Base-by-base conservation (phyloP, 805 yeast genomes). In the Naumovozyma baii region DNA sequence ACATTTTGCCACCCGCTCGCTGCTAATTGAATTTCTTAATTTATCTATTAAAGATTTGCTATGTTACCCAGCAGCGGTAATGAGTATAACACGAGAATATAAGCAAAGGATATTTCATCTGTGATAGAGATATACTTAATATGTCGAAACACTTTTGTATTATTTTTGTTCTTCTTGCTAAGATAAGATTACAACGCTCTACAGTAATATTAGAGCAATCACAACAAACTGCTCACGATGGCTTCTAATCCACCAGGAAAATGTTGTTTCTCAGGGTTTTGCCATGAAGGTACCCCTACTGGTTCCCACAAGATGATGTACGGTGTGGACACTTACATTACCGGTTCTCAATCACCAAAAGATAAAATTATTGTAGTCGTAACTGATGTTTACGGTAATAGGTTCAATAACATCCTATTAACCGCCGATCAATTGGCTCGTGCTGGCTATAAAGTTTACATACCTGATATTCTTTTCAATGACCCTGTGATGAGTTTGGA, bases 401-500 rank as follows among this genome's bases (percentile, higher is more conserved):
- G 64, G 35, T 69, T 68, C 54, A 67, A 66, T 55, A 86, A 87
- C 59, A 62, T 62, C 29, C 61, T 70, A 50, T 67, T 87, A 49
- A 57, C 76, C 44, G 90, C 87, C 13, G 87, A 81, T 54, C 63
- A 66, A 39, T 73, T 82, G 44, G 83, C 88, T 34, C 60, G 61
- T 36, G 57, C 57, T 5, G 84, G 85, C 18, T 84, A 70, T 63
- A 73, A 70, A 33, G 88, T 81, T 1, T 66, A 80, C 35, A 62
- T 80, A 26, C 95, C 95, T n/a, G 95, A 86, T 59, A 68, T 83
- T 43, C 69, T 84, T 49, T 61, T 72, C 20, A 74, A 73, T 28
- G 69, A 68, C 18, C 52, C 62, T n/a, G 65, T 70, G 31, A 70
- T 63, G 40, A 39, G 49, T 31, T 13, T 49, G n/a, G 48, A 45